Base-by-base conservation (phyloP, 2,329 filamentous ascomycete genomes). In the Aspergillus sp. region DNA sequence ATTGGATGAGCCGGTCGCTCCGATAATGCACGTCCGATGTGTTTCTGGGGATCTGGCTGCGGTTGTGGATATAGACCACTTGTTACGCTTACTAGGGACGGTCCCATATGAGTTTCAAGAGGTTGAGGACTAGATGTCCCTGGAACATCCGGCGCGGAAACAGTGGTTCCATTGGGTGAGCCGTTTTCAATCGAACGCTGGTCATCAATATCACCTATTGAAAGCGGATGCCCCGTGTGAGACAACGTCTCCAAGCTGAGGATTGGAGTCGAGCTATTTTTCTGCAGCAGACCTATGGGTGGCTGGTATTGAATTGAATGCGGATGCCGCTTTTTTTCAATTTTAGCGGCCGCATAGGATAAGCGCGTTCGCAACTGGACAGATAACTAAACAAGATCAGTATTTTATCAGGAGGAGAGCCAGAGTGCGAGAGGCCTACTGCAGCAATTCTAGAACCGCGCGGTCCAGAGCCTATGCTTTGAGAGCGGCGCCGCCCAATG, bases 291-390 rank as follows among this genome's bases (percentile, higher is more conserved):
- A 41, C 91, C 77, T 47, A 84, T 85, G 75, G 93, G 91, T 31
- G 93, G 84, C 73, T 93, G 90, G 55, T 89, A 87, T 57, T 95
- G 85, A 17, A 86, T 87, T 62, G 89, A 87, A 23, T 66, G 69
- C 50, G 87, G 84, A 75, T 96, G 90, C 89, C 92, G 95, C 58
- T 91, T 91, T 70, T 96, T 87, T 71, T 91, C 91, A 41, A 97
- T 90, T 75, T 96, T 97, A 70, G 96, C 84, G 84, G 96, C 95
- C 63, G 93, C 93, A 74, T 97, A 97, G 6, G 91, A 91, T 27
- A 98, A 82, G 67, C 91, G 89, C 51, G 91, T 88, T 70, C 88
- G 89, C 52, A 98, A 82, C 70, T 93, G 90, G 55, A 87, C 85
- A 41, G 90, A 91, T 54, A 91, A 78, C 89, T 92, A 71, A 46